Evolutionary conservation across 2,329 filamentous ascomycete genomes (phyloP), one percentile per base, ranked within the genome.

Genomic region (Fusarium sp.): DNA sequence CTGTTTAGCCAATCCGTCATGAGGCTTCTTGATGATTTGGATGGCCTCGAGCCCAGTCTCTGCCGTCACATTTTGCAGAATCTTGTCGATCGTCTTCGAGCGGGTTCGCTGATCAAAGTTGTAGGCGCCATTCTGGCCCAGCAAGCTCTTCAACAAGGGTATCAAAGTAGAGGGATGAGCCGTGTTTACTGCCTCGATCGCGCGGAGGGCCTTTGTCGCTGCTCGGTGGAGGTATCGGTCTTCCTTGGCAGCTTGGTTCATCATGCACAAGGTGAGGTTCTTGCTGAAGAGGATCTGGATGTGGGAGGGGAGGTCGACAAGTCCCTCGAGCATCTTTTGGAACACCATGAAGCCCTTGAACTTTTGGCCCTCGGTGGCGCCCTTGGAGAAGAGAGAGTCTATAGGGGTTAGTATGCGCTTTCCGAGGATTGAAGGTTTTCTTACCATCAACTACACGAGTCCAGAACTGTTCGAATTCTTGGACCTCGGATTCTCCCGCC

Each of bases 261-360:
- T 93, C 54, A 98, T 84, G 78, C 92, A 96, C 58, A 91, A 89
- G 84, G 97, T 91, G 25, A 98, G 85, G 77, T 98, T 97, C 71
- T 92, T 91, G 77, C 94, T 95, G 81, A 98, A 97, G 1, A 98
- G 86, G 10, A 83, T 87, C 72, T 82, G 87, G 62, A 85, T 89
- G 76, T 87, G 88, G 66, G 74, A 62, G 20, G 79, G 79, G 25
- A 81, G 89, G 80, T 78, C 86, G 35, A 86, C 85, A 10, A 89
- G 82, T 4, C 85, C 85, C 52, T 88, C 84, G 5, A 98, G 84
- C 76, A 95, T 90, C 79, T 93, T 94, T 77, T 93, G 91, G 78
- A 98, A 94, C 3, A 98, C 89, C 78, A 95, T 91, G 83, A 98
- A 96, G 0, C 97, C 97, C 82, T 95, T 95, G 79, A 94, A 95